phyloP scores from a whole-genome alignment of 1,284 basidiomycete species.

The Ceratobasidium sp. region DNA sequence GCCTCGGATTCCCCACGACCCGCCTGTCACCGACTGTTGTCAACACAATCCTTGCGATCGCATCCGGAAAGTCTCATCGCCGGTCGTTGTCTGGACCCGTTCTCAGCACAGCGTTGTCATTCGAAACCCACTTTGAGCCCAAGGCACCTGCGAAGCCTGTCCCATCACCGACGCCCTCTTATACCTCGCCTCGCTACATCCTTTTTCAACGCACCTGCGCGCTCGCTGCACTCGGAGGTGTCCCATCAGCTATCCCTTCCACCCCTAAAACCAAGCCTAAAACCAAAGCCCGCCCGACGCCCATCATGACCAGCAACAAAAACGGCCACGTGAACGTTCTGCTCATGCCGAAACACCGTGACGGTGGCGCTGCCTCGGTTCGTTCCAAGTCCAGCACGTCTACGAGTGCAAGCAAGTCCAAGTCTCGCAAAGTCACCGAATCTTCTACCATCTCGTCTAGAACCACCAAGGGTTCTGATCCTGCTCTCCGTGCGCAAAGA shows the following conservation, averaged over 20 bases:
- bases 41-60: conserved; percentile 9
- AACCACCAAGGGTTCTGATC: conserved; percentile 3
- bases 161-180: neutral
- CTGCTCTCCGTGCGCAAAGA: conserved; percentile 22
- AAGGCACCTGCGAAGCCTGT: neutral
- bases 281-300: conserved; percentile 24
- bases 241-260: neutral
- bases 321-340: conserved; percentile 34
- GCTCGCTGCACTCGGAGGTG: conserved; percentile 23
- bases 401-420: conserved; percentile 31
- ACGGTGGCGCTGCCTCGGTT: conserved; percentile 10
- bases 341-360: conserved; percentile 21
- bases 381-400: conserved; percentile 23
- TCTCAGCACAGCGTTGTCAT: conserved; percentile 22
- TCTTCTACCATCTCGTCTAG: conserved; percentile 6
- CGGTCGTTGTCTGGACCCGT: conserved; percentile 23
- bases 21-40: conserved; percentile 17
- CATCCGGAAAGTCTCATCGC: conserved; percentile 29
- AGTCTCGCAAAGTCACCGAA: conserved; percentile 18
- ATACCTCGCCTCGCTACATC: neutral
- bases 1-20: conserved; percentile 12
- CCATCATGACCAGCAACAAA: conserved; percentile 27
- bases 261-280: neutral
- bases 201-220: conserved; percentile 28
- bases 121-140: conserved; percentile 33